Evolutionary conservation across 2,329 filamentous ascomycete species (phyloP).

Genomic region (Pestalotiopsis sp.): DNA sequence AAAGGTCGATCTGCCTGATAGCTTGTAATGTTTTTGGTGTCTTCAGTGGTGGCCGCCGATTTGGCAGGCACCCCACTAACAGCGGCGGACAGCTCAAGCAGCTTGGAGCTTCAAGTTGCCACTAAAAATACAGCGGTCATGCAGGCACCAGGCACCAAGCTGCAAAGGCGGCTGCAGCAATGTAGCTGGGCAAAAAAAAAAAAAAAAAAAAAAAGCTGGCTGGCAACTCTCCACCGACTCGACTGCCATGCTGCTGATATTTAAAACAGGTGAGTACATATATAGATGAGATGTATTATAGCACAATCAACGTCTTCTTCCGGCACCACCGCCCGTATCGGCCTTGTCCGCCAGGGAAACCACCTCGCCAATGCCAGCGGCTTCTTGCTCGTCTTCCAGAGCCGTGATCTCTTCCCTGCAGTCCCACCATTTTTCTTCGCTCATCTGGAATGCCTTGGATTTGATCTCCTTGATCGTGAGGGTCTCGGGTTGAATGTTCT

Average conservation of each 20-base stretch:
- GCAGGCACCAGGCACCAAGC: too few species aligned
- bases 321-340: slow-evolving; percentile 52
- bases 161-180: too few species aligned
- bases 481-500: slow-evolving; percentile 66
- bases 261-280: not conserved
- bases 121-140: not conserved
- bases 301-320: slow-evolving; percentile 28
- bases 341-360: slow-evolving; percentile 80
- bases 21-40: not conserved
- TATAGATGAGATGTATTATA: not conserved
- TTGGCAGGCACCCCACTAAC: not conserved
- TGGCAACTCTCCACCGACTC: too few species aligned
- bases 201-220: too few species aligned
- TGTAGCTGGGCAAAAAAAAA: too few species aligned
- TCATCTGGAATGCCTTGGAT: slow-evolving; percentile 84
- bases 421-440: slow-evolving; percentile 99
- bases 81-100: not conserved
- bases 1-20: not conserved
- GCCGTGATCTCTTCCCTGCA: slow-evolving; percentile 89
- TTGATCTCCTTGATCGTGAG: slow-evolving; percentile 89
- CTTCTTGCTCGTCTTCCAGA: slow-evolving; percentile 94
- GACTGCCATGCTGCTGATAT: not conserved
- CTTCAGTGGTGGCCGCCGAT: not conserved
- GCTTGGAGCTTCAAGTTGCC: not conserved
- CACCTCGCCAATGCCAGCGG: slow-evolving; percentile 91